Percentiles rank a stretch among this genome's conserved stretches.
Evolutionary conservation across 495 filamentous ascomycete genomes (phyloP).

Genomic region (Talaromyces ruber): DNA sequence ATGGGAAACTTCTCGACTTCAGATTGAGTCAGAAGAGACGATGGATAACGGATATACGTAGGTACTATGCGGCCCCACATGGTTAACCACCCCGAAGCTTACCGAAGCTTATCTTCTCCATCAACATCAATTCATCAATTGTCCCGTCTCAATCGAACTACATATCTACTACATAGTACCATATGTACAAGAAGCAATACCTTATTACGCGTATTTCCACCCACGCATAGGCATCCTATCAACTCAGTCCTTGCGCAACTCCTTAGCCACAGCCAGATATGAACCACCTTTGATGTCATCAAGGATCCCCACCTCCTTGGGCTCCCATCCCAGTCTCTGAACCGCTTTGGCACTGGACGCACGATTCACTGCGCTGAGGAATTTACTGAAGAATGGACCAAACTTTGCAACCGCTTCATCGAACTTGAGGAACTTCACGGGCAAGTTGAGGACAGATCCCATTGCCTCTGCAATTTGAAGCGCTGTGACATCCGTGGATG

Average conservation of each 20-base stretch:
- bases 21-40: neutral
- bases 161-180: neutral
- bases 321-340: conserved; percentile 25
- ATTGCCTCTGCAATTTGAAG: conserved; percentile 22
- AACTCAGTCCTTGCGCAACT: neutral
- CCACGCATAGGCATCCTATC: too few relatives aligned
- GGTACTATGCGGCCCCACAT: neutral
- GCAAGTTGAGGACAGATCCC: conserved; percentile 14
- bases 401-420: conserved; percentile 13
- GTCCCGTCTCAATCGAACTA: neutral
- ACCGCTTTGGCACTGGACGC: conserved; percentile 23
- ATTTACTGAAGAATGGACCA: conserved; percentile 17
- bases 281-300: conserved; percentile 7
- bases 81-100: too few relatives aligned
- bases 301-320: conserved; percentile 14
- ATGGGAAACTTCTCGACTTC: neutral
- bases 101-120: neutral
- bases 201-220: too few relatives aligned
- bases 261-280: neutral
- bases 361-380: conserved; percentile 19
- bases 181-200: neutral
- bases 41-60: neutral
- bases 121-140: neutral
- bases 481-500: conserved; percentile 15
- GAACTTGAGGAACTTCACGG: conserved; percentile 10